Evolutionary conservation across 2,329 filamentous ascomycete species (phyloP).

Genomic region (Colletotrichum sp.): DNA sequence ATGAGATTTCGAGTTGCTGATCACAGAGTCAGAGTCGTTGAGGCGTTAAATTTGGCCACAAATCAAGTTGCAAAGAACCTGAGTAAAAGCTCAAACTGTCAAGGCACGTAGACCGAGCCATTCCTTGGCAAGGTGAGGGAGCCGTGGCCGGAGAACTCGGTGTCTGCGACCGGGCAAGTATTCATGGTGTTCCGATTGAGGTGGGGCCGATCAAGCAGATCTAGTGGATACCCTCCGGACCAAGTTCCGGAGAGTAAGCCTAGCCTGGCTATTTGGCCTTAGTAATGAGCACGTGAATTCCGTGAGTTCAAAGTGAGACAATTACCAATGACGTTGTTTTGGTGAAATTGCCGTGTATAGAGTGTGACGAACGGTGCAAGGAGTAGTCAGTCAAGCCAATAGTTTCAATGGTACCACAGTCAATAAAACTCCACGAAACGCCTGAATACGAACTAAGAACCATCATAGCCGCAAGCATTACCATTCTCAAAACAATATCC

Average conservation of each 20-base stretch:
- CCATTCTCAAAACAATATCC: background rate
- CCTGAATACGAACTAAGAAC: accelerated
- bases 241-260: background rate
- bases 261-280: background rate
- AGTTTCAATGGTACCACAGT: too few relatives aligned
- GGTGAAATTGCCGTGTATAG: background rate
- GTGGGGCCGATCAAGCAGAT: background rate
- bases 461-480: too few relatives aligned
- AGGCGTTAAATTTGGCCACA: background rate
- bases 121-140: accelerated
- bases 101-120: background rate
- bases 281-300: background rate
- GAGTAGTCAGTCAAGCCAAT: background rate
- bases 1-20: accelerated
- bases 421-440: accelerated
- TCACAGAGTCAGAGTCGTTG: background rate
- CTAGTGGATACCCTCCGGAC: background rate
- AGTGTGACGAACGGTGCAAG: background rate
- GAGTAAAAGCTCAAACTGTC: accelerated
- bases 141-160: background rate
- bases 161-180: background rate
- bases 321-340: background rate
- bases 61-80: background rate
- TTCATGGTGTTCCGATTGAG: background rate
- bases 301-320: background rate